Conservation (phyloP, 805 yeast genomes). For the Saccharomycopsis sp. region DNA sequence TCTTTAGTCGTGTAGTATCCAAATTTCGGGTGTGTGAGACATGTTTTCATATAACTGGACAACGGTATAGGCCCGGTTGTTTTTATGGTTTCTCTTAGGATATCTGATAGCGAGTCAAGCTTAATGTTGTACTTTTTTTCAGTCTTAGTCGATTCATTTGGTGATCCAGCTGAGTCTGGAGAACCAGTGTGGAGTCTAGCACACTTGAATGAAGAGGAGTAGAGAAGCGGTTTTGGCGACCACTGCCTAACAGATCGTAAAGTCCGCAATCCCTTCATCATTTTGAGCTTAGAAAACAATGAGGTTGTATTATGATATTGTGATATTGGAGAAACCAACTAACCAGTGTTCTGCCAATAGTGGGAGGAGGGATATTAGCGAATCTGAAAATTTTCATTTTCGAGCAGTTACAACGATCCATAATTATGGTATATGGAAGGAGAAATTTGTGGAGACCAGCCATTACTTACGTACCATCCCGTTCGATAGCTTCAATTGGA, state of each 20-base stretch:
- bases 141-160: too few species aligned
- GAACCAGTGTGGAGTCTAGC: too few species aligned
- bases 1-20: slow-evolving; percentile 78
- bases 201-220: too few species aligned
- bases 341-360: too few species aligned
- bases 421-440: neutral
- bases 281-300: neutral
- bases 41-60: slow-evolving; percentile 72
- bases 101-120: slow-evolving; percentile 19
- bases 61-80: slow-evolving; percentile 74
- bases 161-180: too few species aligned
- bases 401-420: neutral
- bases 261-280: neutral
- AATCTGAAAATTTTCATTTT: neutral
- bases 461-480: too few species aligned
- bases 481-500: too few species aligned
- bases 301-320: neutral
- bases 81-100: slow-evolving; percentile 44
- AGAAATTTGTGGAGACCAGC: too few species aligned
- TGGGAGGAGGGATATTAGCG: too few species aligned
- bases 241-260: too few species aligned
- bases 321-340: too few species aligned
- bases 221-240: too few species aligned
- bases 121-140: slow-evolving; percentile 2
- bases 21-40: slow-evolving; percentile 66